phyloP scores from a whole-genome alignment of 1,139 yeast genomes.

The Yarrowia galli region DNA sequence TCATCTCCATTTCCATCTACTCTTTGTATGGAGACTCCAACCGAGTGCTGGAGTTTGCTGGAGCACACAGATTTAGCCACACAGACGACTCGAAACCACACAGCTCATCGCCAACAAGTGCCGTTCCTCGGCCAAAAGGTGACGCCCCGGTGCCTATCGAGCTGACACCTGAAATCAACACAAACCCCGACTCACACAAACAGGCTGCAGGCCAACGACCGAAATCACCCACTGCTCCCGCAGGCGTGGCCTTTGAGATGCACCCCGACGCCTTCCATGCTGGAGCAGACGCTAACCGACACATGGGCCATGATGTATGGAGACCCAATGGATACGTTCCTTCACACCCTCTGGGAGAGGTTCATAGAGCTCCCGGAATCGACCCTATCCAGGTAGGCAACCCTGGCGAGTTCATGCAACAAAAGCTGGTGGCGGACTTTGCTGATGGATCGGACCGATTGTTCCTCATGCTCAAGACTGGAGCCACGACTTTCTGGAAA shows the following conservation, averaged over 20 bases:
- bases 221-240: constrained; percentile 13
- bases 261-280: constrained; percentile 34
- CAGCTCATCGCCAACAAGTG: background rate
- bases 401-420: constrained; percentile 42
- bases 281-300: constrained; percentile 24
- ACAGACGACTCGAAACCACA: background rate
- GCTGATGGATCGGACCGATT: constrained; percentile 45
- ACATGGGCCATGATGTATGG: constrained; percentile 37
- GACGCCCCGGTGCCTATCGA: background rate
- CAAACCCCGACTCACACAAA: background rate
- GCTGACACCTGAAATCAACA: background rate
- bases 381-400: constrained; percentile 20
- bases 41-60: constrained; percentile 14
- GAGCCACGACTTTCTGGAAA: constrained; percentile 51
- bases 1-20: constrained; percentile 25
- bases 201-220: constrained; percentile 1
- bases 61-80: background rate
- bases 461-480: constrained; percentile 52
- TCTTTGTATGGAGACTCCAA: constrained; percentile 16
- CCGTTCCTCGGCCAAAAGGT: background rate
- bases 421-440: constrained; percentile 46
- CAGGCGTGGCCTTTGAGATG: constrained; percentile 25
- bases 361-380: constrained; percentile 26
- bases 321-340: constrained; percentile 31
- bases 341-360: constrained; percentile 23